Evolutionary conservation across 331 rosid genomes (phyloP).

Genomic region (Cydonia oblonga): DNA sequence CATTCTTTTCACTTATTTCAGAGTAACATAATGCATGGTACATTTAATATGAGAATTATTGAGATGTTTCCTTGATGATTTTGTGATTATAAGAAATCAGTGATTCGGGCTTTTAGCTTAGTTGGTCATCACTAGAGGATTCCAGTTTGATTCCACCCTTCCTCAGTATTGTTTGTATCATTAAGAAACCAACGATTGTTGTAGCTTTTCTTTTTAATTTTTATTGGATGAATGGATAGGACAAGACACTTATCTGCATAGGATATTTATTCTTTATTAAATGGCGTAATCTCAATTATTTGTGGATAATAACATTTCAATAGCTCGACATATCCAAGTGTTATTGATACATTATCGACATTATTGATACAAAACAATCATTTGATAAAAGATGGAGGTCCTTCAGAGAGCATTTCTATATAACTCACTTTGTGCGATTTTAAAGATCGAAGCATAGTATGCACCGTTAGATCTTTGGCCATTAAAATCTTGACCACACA

Average conservation of each 20-base stretch:
- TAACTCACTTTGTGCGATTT: background rate
- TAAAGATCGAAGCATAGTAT: background rate
- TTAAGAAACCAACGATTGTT: background rate
- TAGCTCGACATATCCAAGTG: background rate
- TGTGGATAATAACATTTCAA: background rate
- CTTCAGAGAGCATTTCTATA: background rate
- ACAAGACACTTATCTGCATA: background rate
- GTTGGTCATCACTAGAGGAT: background rate
- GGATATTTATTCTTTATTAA: too few relatives aligned
- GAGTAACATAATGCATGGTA: background rate
- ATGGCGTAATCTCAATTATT: background rate
- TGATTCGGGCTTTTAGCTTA: background rate
- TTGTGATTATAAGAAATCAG: background rate
- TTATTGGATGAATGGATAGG: background rate
- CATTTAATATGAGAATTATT: background rate
- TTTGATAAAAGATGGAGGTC: background rate
- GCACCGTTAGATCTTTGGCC: too few relatives aligned
- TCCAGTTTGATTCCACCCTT: background rate
- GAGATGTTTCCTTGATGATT: conserved; percentile 4
- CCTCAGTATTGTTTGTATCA: background rate
- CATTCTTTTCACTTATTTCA: background rate
- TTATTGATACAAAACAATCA: background rate
- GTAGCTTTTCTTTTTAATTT: background rate
- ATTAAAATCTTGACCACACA: background rate
- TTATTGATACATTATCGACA: background rate